These are phyloP conservation scores for Daedaleopsis sinensis DNA, from an alignment of 768 basidiomycete genomes.

Conservation along the genomic window DNA sequence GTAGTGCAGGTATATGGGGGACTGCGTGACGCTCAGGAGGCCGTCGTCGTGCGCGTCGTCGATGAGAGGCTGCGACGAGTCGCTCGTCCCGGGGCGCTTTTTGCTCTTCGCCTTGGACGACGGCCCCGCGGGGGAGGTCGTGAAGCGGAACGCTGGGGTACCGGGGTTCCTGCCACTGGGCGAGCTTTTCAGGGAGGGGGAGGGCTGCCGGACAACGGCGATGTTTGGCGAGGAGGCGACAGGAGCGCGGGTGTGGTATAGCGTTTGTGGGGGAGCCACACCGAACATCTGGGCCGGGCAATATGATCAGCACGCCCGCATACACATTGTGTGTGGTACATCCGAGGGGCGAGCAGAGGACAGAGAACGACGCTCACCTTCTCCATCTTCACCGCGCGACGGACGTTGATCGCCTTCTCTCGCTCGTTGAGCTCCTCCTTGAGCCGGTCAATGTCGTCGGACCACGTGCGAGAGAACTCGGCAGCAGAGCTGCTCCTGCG, in stretches of 20 bases:
- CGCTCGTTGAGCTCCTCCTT: constrained; percentile 71
- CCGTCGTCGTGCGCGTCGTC: constrained; percentile 12
- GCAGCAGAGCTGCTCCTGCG: constrained; percentile 58
- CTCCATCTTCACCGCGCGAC: constrained; percentile 86
- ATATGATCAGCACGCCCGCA: constrained; percentile 1
- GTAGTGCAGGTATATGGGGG: constrained; percentile 72
- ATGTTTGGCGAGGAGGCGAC: constrained; percentile 35
- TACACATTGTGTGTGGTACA: constrained; percentile 11
- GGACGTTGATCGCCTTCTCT: constrained; percentile 81
- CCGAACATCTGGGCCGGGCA: constrained; percentile 67
- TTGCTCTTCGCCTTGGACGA: constrained; percentile 46
- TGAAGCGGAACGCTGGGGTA: constrained; percentile 16
- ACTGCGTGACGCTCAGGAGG: constrained; percentile 32
- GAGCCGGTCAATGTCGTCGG: constrained; percentile 59
- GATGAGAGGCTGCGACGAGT: constrained; percentile 59
- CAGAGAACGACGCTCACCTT: constrained; percentile 50
- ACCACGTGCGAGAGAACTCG: constrained; percentile 50
- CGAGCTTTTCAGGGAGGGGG: constrained; percentile 16
- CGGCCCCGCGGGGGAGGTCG: background rate
- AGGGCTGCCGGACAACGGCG: constrained; percentile 12
- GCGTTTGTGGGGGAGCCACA: constrained; percentile 73
- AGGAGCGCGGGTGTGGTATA: constrained; percentile 70
- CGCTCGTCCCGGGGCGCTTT: constrained; percentile 60
- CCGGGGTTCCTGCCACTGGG: constrained; percentile 18
- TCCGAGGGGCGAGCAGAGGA: background rate